Percentiles rank a stretch among this genome's conserved stretches.
Conservation (phyloP, 768 basidiomycete species). For the Boletus rubescentipes region DNA sequence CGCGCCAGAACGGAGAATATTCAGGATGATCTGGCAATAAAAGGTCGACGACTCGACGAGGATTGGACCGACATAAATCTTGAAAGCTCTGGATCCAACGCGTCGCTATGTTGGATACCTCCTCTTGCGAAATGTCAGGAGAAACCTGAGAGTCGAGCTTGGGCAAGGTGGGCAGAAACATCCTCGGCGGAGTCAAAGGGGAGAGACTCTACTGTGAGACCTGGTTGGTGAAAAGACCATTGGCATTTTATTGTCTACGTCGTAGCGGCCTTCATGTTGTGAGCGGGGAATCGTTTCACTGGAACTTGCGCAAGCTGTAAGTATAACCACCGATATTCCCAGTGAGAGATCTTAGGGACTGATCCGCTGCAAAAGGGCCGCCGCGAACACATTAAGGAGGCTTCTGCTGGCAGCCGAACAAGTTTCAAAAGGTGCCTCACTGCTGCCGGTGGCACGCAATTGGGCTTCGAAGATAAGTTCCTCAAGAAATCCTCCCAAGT, state of each 20-base stretch:
- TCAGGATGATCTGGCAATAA: background rate
- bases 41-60: background rate
- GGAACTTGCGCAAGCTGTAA: too few species aligned
- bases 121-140: background rate
- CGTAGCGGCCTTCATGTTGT: background rate
- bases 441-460: too few species aligned
- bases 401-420: too few species aligned
- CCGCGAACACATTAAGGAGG: too few species aligned
- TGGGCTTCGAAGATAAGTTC: too few species aligned
- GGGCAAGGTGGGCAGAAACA: background rate
- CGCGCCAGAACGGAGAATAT: background rate
- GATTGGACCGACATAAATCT: background rate
- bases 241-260: background rate
- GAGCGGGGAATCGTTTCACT: too few species aligned
- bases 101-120: background rate
- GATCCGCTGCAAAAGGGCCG: too few species aligned
- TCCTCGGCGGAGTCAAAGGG: background rate
- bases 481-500: too few species aligned
- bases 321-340: background rate
- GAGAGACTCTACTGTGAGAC: too few species aligned
- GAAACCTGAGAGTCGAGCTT: background rate
- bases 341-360: too few species aligned
- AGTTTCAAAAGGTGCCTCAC: too few species aligned
- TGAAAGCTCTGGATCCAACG: slow-evolving; percentile 3
- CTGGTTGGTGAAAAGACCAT: too few species aligned